Evolutionary conservation across 352 stramenopile genomes (phyloP).

Genomic region (Phytophthora pseudosyringae): DNA sequence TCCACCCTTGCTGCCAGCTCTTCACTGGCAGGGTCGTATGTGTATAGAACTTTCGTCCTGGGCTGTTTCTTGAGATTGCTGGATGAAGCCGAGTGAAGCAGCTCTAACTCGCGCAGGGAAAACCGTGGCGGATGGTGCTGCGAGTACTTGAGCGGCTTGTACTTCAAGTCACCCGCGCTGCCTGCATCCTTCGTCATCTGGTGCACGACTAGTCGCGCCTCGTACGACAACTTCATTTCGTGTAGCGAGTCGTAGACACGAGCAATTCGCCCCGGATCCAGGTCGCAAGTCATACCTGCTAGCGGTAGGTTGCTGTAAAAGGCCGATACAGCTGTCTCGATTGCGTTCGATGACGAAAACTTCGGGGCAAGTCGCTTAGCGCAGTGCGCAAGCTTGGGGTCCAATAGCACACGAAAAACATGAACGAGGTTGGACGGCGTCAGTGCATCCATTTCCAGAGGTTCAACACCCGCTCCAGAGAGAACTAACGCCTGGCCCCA

Average conservation of each 20-base stretch:
- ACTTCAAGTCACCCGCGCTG: slow-evolving; percentile 59
- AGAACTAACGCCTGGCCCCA: slow-evolving; percentile 62
- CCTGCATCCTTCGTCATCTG: slow-evolving; percentile 42
- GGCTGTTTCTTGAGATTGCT: slow-evolving; percentile 31
- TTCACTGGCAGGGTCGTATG: slow-evolving; percentile 36
- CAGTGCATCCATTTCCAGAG: slow-evolving; percentile 54
- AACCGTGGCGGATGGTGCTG: slow-evolving; percentile 53
- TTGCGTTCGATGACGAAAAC: slow-evolving; percentile 46
- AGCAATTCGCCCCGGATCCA: slow-evolving; percentile 68
- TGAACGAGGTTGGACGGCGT: slow-evolving; percentile 49
- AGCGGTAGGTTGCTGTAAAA: slow-evolving; percentile 76
- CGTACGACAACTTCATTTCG: slow-evolving; percentile 81
- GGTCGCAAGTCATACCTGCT: slow-evolving; percentile 71
- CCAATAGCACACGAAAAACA: slow-evolving; percentile 48
- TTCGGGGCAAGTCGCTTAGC: slow-evolving; percentile 48
- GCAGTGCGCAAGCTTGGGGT: slow-evolving; percentile 38
- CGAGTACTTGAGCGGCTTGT: slow-evolving; percentile 81
- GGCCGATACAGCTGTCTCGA: slow-evolving; percentile 55
- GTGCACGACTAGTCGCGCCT: slow-evolving; percentile 66
- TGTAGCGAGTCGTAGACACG: slow-evolving; percentile 67
- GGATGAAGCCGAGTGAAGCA: slow-evolving; percentile 34
- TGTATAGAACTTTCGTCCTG: slow-evolving; percentile 37
- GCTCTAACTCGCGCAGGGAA: slow-evolving; percentile 50
- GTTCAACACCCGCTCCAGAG: slow-evolving; percentile 46
- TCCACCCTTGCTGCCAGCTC: slow-evolving; percentile 36